Base-by-base conservation (phyloP, 768 basidiomycete species). In the Tulasnella sp. region DNA sequence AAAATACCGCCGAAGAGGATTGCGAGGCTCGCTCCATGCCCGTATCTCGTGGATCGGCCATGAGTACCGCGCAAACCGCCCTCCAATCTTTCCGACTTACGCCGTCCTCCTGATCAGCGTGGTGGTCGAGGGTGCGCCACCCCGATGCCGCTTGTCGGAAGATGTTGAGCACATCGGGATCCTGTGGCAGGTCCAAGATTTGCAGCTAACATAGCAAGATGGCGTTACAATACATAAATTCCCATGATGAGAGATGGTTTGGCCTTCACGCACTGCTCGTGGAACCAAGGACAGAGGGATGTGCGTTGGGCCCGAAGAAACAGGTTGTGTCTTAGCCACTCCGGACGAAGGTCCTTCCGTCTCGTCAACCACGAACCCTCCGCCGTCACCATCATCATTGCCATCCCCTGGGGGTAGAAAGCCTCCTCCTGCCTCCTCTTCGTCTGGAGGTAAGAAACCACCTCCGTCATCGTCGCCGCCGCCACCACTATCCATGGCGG, bases 81-180 rank as follows among this genome's bases (percentile, higher is more conserved):
- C 85, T 78, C 85, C 86, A 92, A 67, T 90, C 88, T 27, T 82
- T 80, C 51, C 76, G 73, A 64, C 76, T 79, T 24, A 92, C 78
- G 45, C 58, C 61, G 68, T 27, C 70, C 69, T 64, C 63, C 32
- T 49, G 34, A 23, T 17, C 43, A 13, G 68, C 72, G 8, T 30
- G 47, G 17, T 38, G 49, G 7, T 34, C 73, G n/a, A n/a, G n/a
- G n/a, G n/a, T n/a, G 50, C 70, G 70, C 88, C 88, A 89, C 17
- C 86, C 88, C 1, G 79, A 74, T 0, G 85, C 84, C 2, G 89
- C 88, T 62, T 85, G 87, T 38, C 76, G 76, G 70, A 92, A 88
- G 1, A 88, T 84, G 1, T 75, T 68, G 3, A 91, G 75, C 10
- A 88, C 75, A 55, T 87, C 80, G n/a, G 78, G 76, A 24, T 84